A percentile compares a stretch with the other conserved stretches of the same genome.
phyloP scores from a whole-genome alignment of 2,329 filamentous ascomycete genomes.

The Arthrobotrys entomopaga region DNA sequence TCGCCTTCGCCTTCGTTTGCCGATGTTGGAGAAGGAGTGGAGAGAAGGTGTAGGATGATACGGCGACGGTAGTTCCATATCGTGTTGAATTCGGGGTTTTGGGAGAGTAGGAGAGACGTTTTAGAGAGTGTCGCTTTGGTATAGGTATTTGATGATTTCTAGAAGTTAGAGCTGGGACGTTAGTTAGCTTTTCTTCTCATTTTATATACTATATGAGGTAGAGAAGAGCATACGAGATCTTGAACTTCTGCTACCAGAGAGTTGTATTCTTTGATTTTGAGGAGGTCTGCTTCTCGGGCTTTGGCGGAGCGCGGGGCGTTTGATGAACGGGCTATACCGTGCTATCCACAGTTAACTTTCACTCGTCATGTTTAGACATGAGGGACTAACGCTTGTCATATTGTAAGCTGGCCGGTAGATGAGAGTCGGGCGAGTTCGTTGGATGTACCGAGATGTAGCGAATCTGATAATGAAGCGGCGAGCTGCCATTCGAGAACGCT shows the following conservation, averaged over 20 bases:
- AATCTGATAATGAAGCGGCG: not conserved
- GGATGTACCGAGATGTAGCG: not conserved
- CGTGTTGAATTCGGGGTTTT: constrained; percentile 90
- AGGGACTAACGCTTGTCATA: constrained; percentile 36
- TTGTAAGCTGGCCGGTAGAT: not conserved
- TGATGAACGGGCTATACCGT: constrained; percentile 80
- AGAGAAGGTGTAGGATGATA: constrained; percentile 72
- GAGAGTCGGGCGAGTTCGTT: not conserved
- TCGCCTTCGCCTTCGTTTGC: too few relatives aligned
- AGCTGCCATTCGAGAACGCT: not conserved
- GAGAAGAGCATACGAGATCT: constrained; percentile 67
- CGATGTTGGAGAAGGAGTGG: constrained; percentile 63
- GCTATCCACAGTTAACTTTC: constrained; percentile 67
- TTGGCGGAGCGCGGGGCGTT: constrained; percentile 68
- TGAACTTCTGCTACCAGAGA: constrained; percentile 75
- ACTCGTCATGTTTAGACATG: not conserved
- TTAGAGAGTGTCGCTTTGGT: constrained; percentile 71
- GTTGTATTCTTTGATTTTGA: constrained; percentile 80
- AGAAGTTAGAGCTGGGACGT: constrained; percentile 19
- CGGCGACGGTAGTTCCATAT: constrained; percentile 88
- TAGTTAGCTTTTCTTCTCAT: constrained; percentile 42
- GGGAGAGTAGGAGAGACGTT: constrained; percentile 74
- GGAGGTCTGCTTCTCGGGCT: constrained; percentile 75
- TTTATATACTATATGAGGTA: not conserved
- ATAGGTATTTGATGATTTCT: constrained; percentile 37